phyloP scores from a whole-genome alignment of 2,329 filamentous ascomycete genomes.

The Aspergillus niger region DNA sequence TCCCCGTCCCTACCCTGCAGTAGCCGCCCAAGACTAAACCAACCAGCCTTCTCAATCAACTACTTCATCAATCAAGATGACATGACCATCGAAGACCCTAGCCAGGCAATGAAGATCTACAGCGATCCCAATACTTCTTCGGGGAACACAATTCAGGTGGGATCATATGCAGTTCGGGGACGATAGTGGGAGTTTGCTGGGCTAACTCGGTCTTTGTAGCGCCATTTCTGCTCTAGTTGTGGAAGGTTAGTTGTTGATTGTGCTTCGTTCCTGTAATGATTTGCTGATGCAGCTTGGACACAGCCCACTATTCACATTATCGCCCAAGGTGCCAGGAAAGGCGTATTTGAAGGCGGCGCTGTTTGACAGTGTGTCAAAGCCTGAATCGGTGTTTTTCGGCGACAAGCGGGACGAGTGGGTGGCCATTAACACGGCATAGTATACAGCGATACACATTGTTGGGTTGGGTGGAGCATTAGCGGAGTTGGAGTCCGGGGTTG shows the following conservation, averaged over 20 bases:
- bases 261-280: neutral
- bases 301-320: neutral
- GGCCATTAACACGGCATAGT: neutral
- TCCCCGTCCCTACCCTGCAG: too few species aligned
- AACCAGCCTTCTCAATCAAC: conserved; percentile 28
- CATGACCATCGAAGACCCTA: conserved; percentile 22
- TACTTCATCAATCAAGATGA: conserved; percentile 23
- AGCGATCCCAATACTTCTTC: conserved; percentile 20
- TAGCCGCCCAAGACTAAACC: neutral
- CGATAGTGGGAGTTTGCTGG: neutral
- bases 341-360: conserved; percentile 25
- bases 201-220: conserved; percentile 13
- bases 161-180: neutral
- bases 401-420: conserved; percentile 16
- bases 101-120: conserved; percentile 15
- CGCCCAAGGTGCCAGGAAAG: conserved; percentile 15
- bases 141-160: conserved; percentile 20
- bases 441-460: too few species aligned
- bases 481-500: neutral
- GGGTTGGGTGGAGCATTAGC: neutral
- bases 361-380: conserved; percentile 20
- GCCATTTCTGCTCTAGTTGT: conserved; percentile 27
- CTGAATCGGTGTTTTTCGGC: conserved; percentile 15
- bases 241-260: conserved; percentile 20
- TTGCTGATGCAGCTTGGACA: neutral